Base-by-base conservation (phyloP, 768 basidiomycete species). In the Tylopilus rubrobrunneus region DNA sequence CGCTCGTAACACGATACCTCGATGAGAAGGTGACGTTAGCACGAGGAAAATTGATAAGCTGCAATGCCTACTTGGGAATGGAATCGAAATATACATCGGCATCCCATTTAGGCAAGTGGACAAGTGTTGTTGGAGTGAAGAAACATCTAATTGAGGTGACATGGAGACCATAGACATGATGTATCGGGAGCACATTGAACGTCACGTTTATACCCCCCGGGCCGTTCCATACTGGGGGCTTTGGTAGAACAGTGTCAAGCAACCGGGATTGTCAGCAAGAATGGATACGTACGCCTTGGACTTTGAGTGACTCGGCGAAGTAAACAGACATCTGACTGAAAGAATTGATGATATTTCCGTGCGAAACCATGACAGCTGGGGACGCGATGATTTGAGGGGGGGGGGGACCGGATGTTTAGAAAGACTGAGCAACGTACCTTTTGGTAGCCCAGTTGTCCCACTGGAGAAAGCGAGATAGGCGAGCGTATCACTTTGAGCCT, bases 401-500 rank as follows among this genome's bases (percentile, higher is more conserved):
- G 2, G 53, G 48, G 19, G 19, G 9, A 21, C 9, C 19, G 39
- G 4, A 9, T 19, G 21, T 11, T 2, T 5, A 6, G 10, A 31
- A 29, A 11, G 31, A 2, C 10, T 31, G 7, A 3, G 17, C 6
- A 7, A 55, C 63, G 7, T 25, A 83, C 87, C 86, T 78, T 90
- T 90, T 0, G 88, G 86, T 4, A 84, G 70, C 0, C 89, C 88
- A 55, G 78, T 89, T 0, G 89, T 90, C 23, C 88, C 88, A 60
- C 88, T 89, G 0, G 88, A 90, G 62, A 87, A 88, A 0, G 85
- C 72, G 4, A 90, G 71, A 64, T 89, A 87, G 1, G 85, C 87
- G 1, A 88, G 68, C 0, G 83, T 86, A 54, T 84, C 71, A 29
- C 70, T 73, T 17, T 58, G 69, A 0, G 79, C 85, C 0, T 74